Percentiles rank a stretch among this genome's conserved stretches.
These are phyloP conservation scores for Populus hybrid DNA, from an alignment of 441 rosid species.

Conservation along the genomic window DNA sequence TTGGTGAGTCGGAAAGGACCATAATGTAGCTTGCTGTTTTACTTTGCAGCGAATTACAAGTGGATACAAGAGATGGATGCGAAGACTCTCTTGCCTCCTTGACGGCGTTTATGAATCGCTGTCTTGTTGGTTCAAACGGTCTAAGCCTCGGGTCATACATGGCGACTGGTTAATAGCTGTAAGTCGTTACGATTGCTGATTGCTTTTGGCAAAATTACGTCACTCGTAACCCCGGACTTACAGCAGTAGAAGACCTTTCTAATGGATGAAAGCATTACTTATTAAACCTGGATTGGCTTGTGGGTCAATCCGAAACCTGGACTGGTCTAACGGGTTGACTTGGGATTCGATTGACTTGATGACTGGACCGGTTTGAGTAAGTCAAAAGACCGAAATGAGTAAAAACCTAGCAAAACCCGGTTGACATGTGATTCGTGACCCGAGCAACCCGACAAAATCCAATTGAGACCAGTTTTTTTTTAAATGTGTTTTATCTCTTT, in stretches of 20 bases:
- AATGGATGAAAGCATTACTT: neutral
- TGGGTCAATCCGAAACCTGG: accelerated
- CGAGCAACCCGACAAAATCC: accelerated
- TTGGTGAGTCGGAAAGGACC: neutral
- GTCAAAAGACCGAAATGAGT: no score
- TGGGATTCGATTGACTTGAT: accelerated
- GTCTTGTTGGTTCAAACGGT: neutral
- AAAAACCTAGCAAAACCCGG: no score
- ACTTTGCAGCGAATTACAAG: neutral
- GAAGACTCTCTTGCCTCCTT: neutral
- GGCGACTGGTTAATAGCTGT: neutral
- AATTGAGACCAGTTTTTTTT: no score
- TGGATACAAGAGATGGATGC: neutral
- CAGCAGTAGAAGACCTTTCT: neutral
- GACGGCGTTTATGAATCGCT: neutral
- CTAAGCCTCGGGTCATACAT: neutral
- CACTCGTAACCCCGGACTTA: neutral
- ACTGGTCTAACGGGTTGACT: accelerated
- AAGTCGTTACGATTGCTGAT: neutral
- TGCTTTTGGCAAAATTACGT: neutral
- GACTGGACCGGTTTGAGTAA: no score
- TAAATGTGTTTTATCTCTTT: no score
- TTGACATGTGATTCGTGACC: no score
- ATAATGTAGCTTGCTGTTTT: neutral
- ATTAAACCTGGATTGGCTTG: no score